These are phyloP conservation scores for Sphagnurus paluster DNA, from an alignment of 1,284 basidiomycete species.

Conservation along the genomic window DNA sequence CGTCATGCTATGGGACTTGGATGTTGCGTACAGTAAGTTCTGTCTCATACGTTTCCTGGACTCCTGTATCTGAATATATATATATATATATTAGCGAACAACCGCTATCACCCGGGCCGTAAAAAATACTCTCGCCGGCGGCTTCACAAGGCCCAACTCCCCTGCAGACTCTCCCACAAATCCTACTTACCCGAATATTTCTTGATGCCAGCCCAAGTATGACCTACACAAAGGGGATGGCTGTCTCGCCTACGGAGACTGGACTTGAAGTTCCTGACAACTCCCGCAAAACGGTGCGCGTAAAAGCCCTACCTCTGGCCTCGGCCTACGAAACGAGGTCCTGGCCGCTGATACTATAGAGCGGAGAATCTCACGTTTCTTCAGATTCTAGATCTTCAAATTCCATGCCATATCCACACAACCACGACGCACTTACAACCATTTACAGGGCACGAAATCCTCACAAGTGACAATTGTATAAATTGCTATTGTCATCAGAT, in stretches of 20 bases:
- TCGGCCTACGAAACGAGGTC: constrained; percentile 5
- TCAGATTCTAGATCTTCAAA: constrained; percentile 13
- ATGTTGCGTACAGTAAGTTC: constrained; percentile 28
- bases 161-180: constrained; percentile 13
- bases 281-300: constrained; percentile 17
- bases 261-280: constrained; percentile 16
- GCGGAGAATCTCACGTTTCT: constrained; percentile 17
- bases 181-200: constrained; percentile 21
- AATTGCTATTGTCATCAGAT: too few species aligned
- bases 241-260: constrained; percentile 12
- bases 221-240: not conserved
- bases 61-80: not conserved
- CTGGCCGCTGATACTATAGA: not conserved
- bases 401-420: too few species aligned
- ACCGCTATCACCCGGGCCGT: constrained; percentile 46
- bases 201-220: not conserved
- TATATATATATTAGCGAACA: constrained; percentile 39
- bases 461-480: too few species aligned
- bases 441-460: not conserved
- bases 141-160: constrained; percentile 20
- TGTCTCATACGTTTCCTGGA: not conserved
- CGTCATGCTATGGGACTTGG: constrained; percentile 52
- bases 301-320: constrained; percentile 15
- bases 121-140: constrained; percentile 46
- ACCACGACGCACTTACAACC: too few species aligned